Conservation (phyloP, 495 filamentous ascomycete genomes). For the Trichoderma reesei region DNA sequence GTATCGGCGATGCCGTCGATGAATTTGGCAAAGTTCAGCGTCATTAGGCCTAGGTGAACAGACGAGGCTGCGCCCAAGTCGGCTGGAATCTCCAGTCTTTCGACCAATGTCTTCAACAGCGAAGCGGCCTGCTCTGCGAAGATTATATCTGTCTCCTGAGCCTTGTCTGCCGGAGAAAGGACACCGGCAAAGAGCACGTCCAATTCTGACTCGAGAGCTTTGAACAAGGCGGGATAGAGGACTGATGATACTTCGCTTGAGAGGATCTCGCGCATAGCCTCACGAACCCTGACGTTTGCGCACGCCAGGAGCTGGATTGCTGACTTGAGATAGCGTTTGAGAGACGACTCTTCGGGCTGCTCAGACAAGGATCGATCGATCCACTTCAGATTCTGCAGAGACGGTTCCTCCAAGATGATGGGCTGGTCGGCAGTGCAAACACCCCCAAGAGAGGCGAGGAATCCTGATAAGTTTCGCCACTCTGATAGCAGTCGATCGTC, state of each 20-base stretch:
- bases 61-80: constrained; percentile 47
- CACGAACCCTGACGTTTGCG: constrained; percentile 49
- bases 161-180: constrained; percentile 38
- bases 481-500: constrained; percentile 47
- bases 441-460: constrained; percentile 56
- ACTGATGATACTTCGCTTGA: constrained; percentile 49
- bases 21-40: constrained; percentile 52
- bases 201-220: constrained; percentile 51
- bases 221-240: constrained; percentile 50
- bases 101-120: constrained; percentile 50
- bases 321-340: constrained; percentile 49
- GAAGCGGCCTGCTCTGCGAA: constrained; percentile 57
- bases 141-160: constrained; percentile 47
- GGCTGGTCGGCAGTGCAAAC: constrained; percentile 53
- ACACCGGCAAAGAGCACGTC: constrained; percentile 44
- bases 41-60: constrained; percentile 49
- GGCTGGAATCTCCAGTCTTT: constrained; percentile 47
- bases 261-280: constrained; percentile 52
- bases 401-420: constrained; percentile 42
- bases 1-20: constrained; percentile 44
- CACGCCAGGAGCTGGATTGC: constrained; percentile 54
- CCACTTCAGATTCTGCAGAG: constrained; percentile 48
- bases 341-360: constrained; percentile 44
- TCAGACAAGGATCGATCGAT: constrained; percentile 52
- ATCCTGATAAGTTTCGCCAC: constrained; percentile 58